A percentile compares a stretch with the other conserved stretches of the same genome.
Conservation (phyloP, 2,329 filamentous ascomycete genomes). For the Podosphaera xanthii region DNA sequence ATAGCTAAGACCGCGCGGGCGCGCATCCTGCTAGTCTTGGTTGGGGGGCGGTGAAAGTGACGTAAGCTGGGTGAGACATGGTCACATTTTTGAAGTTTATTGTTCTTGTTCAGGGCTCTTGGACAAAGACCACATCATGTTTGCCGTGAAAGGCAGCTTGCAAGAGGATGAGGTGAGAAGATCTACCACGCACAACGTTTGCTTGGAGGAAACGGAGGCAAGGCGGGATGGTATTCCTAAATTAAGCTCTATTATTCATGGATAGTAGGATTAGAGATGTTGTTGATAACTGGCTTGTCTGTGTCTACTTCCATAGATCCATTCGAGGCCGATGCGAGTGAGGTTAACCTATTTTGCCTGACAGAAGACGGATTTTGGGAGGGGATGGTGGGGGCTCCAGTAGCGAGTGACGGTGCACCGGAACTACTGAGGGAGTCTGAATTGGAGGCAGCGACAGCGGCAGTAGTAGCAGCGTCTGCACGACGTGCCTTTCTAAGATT, state of each 20-base stretch:
- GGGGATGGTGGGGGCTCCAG: too few species aligned
- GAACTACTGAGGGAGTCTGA: not conserved
- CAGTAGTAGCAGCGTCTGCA: not conserved
- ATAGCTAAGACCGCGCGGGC: not conserved
- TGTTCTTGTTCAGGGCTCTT: not conserved
- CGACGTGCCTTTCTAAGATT: not conserved
- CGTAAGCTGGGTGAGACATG: not conserved
- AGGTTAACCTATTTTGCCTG: too few species aligned
- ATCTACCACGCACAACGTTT: not conserved
- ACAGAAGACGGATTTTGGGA: too few species aligned
- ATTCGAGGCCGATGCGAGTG: too few species aligned
- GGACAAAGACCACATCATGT: not conserved
- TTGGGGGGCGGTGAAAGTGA: not conserved
- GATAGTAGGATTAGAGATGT: not conserved
- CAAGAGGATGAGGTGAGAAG: not conserved
- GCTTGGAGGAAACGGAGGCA: not conserved
- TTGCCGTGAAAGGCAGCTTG: not conserved
- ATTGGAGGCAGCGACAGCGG: not conserved
- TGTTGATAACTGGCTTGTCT: not conserved
- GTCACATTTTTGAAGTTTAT: not conserved
- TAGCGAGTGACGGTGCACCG: too few species aligned
- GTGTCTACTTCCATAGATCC: not conserved
- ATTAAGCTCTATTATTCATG: not conserved
- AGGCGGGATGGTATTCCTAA: not conserved
- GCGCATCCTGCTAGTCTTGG: not conserved